These are phyloP conservation scores for Clarireedia monteithiana DNA, from an alignment of 2,329 filamentous ascomycete species.

Conservation along the genomic window DNA sequence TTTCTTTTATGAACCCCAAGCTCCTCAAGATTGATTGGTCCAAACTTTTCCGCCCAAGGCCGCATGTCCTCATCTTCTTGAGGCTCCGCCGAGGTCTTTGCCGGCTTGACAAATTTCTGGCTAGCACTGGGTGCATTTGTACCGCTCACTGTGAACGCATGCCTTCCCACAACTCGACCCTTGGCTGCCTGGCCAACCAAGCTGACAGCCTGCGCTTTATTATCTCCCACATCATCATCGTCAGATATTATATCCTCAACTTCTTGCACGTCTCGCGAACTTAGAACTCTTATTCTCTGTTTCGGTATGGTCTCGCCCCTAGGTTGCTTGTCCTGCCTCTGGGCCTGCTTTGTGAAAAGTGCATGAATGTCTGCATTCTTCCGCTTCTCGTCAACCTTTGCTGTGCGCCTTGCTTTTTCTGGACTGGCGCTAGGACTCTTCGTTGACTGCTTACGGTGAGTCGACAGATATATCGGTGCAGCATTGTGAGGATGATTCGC, in stretches of 20 bases:
- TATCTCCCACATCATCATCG: slow-evolving; percentile 47
- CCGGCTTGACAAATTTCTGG: slow-evolving; percentile 45
- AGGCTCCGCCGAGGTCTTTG: slow-evolving; percentile 16
- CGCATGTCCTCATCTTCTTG: slow-evolving; percentile 45
- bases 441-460: slow-evolving; percentile 25
- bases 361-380: slow-evolving; percentile 50
- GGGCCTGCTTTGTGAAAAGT: slow-evolving; percentile 54
- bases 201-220: slow-evolving; percentile 42
- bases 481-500: slow-evolving; percentile 24
- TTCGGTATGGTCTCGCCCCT: slow-evolving; percentile 9
- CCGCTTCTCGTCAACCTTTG: slow-evolving; percentile 41
- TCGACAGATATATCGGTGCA: slow-evolving; percentile 23
- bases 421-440: slow-evolving; percentile 38
- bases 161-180: slow-evolving; percentile 41
- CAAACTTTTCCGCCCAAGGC: slow-evolving; percentile 85
- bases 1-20: slow-evolving; percentile 94
- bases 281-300: slow-evolving; percentile 30
- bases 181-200: slow-evolving; percentile 48
- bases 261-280: slow-evolving; percentile 41
- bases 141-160: slow-evolving; percentile 22
- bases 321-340: slow-evolving; percentile 32
- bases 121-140: slow-evolving; percentile 31
- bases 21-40: slow-evolving; percentile 67
- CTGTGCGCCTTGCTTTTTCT: slow-evolving; percentile 33
- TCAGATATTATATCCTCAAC: slow-evolving; percentile 46